phyloP scores from a whole-genome alignment of 2,329 filamentous ascomycete genomes.

The Paraconiothyrium sp. region DNA sequence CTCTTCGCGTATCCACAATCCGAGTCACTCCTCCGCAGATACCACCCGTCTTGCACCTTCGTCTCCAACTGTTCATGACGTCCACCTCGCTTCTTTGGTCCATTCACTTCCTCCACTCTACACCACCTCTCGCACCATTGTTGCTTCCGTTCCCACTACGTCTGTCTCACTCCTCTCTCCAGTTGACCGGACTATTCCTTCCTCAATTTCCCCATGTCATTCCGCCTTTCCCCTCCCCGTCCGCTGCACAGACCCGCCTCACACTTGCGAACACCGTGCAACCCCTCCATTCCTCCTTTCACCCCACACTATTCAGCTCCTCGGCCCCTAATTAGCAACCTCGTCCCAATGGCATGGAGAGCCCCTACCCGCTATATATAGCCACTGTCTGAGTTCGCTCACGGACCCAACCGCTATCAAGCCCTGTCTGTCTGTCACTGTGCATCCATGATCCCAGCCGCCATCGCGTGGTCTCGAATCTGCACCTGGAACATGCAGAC shows the following conservation, averaged over 20 bases:
- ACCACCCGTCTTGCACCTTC: background rate
- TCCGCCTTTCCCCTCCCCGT: slow-evolving; percentile 2
- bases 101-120: background rate
- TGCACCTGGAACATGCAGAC: slow-evolving; percentile 24
- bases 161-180: background rate
- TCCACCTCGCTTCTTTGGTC: no score
- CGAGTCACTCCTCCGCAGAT: no score
- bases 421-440: slow-evolving; percentile 16
- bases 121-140: background rate
- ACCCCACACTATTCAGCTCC: slow-evolving; percentile 11
- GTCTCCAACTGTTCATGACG: background rate
- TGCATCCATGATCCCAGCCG: slow-evolving; percentile 25
- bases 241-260: slow-evolving; percentile 11
- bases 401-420: no score
- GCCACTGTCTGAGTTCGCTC: background rate
- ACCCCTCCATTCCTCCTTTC: background rate
- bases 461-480: slow-evolving; percentile 29
- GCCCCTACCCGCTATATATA: slow-evolving; percentile 9
- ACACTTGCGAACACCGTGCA: background rate
- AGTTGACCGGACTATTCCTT: background rate
- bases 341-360: slow-evolving; percentile 3
- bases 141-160: background rate
- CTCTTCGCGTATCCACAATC: background rate
- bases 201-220: background rate
- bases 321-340: slow-evolving; percentile 1